phyloP scores from a whole-genome alignment of 2,329 filamentous ascomycete genomes.

The Aureobasidium sp. region DNA sequence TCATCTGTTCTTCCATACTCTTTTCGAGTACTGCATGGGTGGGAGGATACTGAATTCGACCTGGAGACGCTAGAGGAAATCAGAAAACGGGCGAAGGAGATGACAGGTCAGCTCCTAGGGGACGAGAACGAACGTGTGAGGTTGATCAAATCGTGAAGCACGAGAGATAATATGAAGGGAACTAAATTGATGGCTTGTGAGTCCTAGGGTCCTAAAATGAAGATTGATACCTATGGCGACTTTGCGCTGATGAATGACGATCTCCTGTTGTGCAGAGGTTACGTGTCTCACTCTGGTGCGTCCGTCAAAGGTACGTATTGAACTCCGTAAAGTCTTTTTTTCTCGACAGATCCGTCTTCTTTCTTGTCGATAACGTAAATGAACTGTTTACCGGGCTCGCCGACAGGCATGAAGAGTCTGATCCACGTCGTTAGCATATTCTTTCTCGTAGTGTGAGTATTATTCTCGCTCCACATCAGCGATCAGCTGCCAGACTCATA shows the following conservation, averaged over 20 bases:
- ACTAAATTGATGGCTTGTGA: neutral
- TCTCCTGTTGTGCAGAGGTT: neutral
- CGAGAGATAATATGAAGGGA: too few species aligned
- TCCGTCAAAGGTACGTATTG: conserved; percentile 71
- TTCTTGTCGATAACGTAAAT: conserved; percentile 71
- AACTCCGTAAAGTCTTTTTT: conserved; percentile 58
- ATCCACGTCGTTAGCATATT: conserved; percentile 10
- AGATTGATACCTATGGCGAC: neutral
- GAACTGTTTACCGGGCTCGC: conserved; percentile 50
- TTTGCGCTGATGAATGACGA: neutral
- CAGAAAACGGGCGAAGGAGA: neutral
- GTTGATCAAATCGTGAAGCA: neutral
- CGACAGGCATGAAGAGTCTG: conserved; percentile 69
- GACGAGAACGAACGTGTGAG: neutral
- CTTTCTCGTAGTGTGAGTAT: neutral
- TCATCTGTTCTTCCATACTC: neutral
- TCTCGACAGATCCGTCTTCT: conserved; percentile 50
- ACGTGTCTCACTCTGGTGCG: conserved; percentile 30
- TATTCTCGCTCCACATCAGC: neutral
- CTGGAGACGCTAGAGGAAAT: neutral
- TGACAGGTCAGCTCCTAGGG: neutral
- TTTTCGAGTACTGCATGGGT: neutral
- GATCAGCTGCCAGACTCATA: neutral
- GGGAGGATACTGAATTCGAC: neutral
- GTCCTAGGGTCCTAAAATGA: neutral